These are phyloP conservation scores for Abrus pulchellus DNA, from an alignment of 306 rosid genomes.

Conservation along the genomic window DNA sequence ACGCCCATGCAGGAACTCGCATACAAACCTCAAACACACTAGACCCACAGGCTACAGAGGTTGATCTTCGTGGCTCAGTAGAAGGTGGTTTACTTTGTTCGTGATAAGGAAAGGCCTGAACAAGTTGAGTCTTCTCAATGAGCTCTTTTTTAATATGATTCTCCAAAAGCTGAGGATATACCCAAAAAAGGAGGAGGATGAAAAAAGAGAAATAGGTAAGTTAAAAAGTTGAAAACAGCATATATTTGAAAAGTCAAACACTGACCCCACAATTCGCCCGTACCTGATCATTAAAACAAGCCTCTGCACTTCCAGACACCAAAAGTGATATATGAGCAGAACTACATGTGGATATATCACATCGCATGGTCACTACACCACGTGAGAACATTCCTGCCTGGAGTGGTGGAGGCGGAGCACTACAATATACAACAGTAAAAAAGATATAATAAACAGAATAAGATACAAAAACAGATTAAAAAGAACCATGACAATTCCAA, in stretches of 20 bases:
- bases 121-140: conserved; percentile 79
- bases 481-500: conserved; percentile 20
- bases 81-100: conserved; percentile 63
- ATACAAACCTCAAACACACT: conserved; percentile 86
- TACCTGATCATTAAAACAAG: conserved; percentile 98
- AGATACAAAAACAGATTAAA: conserved; percentile 8
- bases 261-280: conserved; percentile 36
- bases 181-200: not conserved
- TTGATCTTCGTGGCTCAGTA: conserved; percentile 84
- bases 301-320: conserved; percentile 90
- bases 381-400: conserved; percentile 98
- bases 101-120: conserved; percentile 58
- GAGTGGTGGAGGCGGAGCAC: conserved; percentile 98
- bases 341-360: conserved; percentile 88
- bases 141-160: conserved; percentile 90
- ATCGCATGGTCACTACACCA: conserved; percentile 97
- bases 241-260: conserved; percentile 36
- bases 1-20: conserved; percentile 93
- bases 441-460: conserved; percentile 38
- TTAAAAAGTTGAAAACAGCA: conserved; percentile 3
- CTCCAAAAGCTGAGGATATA: conserved; percentile 76
- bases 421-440: conserved; percentile 50
- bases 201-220: conserved; percentile 12
- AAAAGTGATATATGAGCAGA: conserved; percentile 91
- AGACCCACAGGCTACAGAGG: conserved; percentile 93